A percentile compares a stretch with the other conserved stretches of the same genome.
Evolutionary conservation across 371 early-diverging fungal species (phyloP).

Genomic region (Batkoa obscura): DNA sequence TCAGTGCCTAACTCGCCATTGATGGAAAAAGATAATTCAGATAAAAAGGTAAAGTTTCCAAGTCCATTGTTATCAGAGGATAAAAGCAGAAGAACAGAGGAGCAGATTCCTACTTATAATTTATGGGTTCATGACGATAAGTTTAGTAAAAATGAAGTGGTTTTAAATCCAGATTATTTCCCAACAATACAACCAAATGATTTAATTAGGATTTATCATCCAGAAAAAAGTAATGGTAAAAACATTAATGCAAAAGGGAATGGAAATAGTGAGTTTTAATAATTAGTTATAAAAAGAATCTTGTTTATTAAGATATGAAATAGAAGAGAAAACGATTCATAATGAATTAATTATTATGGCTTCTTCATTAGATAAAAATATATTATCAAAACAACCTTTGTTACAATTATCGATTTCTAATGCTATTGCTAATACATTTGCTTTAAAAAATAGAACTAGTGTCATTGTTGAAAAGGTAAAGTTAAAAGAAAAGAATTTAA

Average conservation of each 20-base stretch:
- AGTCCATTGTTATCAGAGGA: no score
- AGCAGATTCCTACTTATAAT: no score
- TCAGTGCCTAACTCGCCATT: no score
- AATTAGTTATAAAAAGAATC: no score
- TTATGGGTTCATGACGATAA: slow-evolving; percentile 40
- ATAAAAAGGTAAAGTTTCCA: no score
- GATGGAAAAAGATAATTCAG: no score
- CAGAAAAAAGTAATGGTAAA: slow-evolving; percentile 7
- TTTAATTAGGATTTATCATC: slow-evolving; percentile 39
- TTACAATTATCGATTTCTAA: slow-evolving; percentile 22
- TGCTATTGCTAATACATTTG: slow-evolving; percentile 29
- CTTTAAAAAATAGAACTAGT: slow-evolving; percentile 32
- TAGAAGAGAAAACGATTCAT: no score
- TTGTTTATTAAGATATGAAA: no score
- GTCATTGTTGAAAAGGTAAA: slow-evolving; percentile 40
- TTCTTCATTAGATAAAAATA: not conserved
- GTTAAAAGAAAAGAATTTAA: slow-evolving; percentile 9
- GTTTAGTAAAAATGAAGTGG: slow-evolving; percentile 48
- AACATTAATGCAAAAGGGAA: no score
- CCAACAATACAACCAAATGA: slow-evolving; percentile 56
- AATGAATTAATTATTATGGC: slow-evolving; percentile 12
- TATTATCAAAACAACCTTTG: slow-evolving; percentile 3
- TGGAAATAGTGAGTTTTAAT: no score
- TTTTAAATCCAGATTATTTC: slow-evolving; percentile 65
- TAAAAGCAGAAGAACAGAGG: no score